Conservation (phyloP, 371 early-diverging fungal genomes). For the Apophysomyces trapeziformis region DNA sequence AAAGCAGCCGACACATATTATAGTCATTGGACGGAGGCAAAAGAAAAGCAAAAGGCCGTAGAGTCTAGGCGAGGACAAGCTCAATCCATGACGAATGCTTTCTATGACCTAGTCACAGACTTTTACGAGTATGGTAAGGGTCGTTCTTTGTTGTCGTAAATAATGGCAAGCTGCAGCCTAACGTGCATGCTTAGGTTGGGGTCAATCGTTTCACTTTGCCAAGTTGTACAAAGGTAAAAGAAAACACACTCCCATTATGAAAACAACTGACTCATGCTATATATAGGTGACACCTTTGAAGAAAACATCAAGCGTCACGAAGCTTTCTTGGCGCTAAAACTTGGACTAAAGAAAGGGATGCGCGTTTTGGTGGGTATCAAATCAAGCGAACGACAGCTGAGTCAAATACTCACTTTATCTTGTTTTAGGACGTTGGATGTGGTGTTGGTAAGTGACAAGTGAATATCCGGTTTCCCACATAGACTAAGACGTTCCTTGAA, state of each 20-base stretch:
- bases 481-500: not conserved
- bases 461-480: not conserved
- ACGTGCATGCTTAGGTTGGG: constrained; percentile 63
- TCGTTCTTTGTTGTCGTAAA: not conserved
- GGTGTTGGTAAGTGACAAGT: constrained; percentile 68
- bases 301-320: constrained; percentile 80
- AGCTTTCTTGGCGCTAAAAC: constrained; percentile 68
- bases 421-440: constrained; percentile 70
- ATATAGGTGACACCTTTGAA: constrained; percentile 62
- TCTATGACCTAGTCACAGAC: constrained; percentile 67
- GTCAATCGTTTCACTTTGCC: constrained; percentile 82
- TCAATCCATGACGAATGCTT: constrained; percentile 67
- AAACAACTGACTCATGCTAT: not conserved
- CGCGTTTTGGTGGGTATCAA: constrained; percentile 54
- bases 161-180: not conserved
- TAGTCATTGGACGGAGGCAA: constrained; percentile 41
- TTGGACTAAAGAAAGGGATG: constrained; percentile 65
- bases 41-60: constrained; percentile 30
- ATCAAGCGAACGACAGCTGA: not conserved
- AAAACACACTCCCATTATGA: not conserved
- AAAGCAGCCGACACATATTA: constrained; percentile 43
- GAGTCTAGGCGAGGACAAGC: constrained; percentile 48
- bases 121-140: constrained; percentile 65
- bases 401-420: not conserved
- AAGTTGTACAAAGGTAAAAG: constrained; percentile 40